Evolutionary conservation across 2,329 filamentous ascomycete genomes (phyloP), one percentile per base, ranked within the genome.

Genomic region (Bipolaris gigantea): DNA sequence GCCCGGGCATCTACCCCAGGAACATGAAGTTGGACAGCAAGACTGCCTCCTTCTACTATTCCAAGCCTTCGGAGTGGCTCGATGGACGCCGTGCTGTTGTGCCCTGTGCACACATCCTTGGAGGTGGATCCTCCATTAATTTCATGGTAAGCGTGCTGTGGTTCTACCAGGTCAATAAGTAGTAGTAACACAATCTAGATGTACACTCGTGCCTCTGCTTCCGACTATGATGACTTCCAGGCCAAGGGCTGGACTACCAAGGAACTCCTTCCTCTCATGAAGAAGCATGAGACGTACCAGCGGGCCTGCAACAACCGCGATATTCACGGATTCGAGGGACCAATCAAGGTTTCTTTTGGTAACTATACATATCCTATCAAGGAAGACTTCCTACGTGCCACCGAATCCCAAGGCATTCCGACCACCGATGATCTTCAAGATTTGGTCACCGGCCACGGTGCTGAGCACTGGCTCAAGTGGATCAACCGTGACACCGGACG

Each of bases 401-500:
- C 84, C 3, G 88, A 91, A 65, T 87, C 86, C 0, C 88, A 90
- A 69, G 89, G 85, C 18, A 90, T 92, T 54, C 89, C 85, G 0
- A 80, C 84, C 11, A 89, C 89, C 11, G 89, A 92, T 68, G 89
- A 92, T 69, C 79, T 90, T 3, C 86, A 92, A 70, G 89, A 92
- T 65, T 76, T 92, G 48, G 77, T 76, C 25, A 89, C 86, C 1
- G 86, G 76, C 71, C 80, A 82, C 41, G 89, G 89, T 58, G 89
- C 88, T 41, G 88, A 92, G 75, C 89, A 92, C 61, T 92, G 89
- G 89, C 77, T 92, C 51, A 92, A 92, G 75, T 92, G 89, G 89
- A 92, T 92, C 74, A 92, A 92, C 67, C 82, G 71, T 15, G 72
- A 84, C 73, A 85, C 83, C 66, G 89, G 89, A 40, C 85, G 89